Evolutionary conservation across 2,329 filamentous ascomycete species (phyloP).

Genomic region (Aspergillus ochraceoroseus): DNA sequence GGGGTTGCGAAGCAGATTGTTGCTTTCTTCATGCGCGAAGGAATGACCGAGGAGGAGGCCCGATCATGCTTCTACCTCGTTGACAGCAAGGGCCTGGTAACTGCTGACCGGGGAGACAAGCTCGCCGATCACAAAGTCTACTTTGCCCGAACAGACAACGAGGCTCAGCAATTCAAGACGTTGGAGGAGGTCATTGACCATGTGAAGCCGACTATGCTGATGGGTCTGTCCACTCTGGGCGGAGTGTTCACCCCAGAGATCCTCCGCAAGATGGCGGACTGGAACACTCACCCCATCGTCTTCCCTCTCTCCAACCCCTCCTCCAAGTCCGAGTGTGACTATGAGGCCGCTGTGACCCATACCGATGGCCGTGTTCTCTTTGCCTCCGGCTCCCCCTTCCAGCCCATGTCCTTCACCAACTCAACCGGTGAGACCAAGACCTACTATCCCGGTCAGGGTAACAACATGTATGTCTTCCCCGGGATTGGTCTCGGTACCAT

Average conservation of each 20-base stretch:
- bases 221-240: conserved; percentile 90
- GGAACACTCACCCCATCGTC: conserved; percentile 77
- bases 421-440: conserved; percentile 56
- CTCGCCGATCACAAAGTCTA: conserved; percentile 81
- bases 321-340: conserved; percentile 95
- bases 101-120: conserved; percentile 84
- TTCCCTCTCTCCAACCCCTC: conserved; percentile 96
- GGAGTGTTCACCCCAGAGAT: conserved; percentile 90
- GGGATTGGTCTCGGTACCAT: conserved; percentile 92
- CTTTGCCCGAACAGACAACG: conserved; percentile 62
- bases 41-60: conserved; percentile 80
- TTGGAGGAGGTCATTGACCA: conserved; percentile 90
- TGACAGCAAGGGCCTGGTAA: conserved; percentile 93
- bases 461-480: conserved; percentile 89
- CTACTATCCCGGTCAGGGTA: conserved; percentile 74
- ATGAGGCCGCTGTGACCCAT: conserved; percentile 85
- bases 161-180: conserved; percentile 63
- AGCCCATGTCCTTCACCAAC: conserved; percentile 62
- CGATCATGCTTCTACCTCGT: conserved; percentile 94
- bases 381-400: conserved; percentile 91
- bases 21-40: conserved; percentile 90
- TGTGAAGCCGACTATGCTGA: conserved; percentile 88
- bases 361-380: conserved; percentile 90
- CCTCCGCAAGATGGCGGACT: conserved; percentile 57
- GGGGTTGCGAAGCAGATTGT: conserved; percentile 98